phyloP scores from a whole-genome alignment of 257 asterid species.

The Mentha longifolia region DNA sequence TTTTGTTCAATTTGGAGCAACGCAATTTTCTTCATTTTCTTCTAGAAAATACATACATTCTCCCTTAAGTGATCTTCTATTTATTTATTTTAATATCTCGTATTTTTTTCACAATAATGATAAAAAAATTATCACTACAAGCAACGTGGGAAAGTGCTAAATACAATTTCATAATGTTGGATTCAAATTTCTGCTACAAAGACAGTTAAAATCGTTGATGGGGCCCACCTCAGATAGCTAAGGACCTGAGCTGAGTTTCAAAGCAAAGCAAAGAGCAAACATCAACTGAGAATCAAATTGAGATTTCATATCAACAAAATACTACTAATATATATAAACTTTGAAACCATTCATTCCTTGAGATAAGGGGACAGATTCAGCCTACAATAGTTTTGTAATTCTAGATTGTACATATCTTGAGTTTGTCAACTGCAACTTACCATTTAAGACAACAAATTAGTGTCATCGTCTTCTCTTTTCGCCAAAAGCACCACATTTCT shows the following conservation, averaged over 20 bases:
- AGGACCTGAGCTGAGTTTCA: background rate
- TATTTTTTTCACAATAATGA: no score
- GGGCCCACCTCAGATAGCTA: no score
- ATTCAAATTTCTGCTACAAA: no score
- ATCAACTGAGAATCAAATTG: background rate
- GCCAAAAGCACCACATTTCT: background rate
- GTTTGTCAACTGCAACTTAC: constrained; percentile 5
- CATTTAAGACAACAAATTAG: constrained; percentile 1
- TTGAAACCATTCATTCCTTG: background rate
- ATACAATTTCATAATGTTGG: no score
- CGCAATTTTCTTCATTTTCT: no score
- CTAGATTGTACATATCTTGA: constrained; percentile 12
- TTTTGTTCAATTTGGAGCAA: no score
- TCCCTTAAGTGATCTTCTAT: no score
- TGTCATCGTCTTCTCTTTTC: constrained; percentile 5
- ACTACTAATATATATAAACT: background rate
- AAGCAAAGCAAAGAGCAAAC: background rate
- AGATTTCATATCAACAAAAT: background rate
- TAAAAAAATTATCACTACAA: no score
- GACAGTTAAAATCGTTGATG: no score
- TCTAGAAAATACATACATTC: no score
- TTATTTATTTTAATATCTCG: no score
- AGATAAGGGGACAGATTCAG: constrained; percentile 10
- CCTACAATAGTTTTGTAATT: constrained; percentile 4
- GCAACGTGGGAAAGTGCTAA: no score